Percentiles rank a stretch among this genome's conserved stretches.
These are phyloP conservation scores for Vickermania spadyakhi DNA, from an alignment of 208 protist species.

Conservation along the genomic window DNA sequence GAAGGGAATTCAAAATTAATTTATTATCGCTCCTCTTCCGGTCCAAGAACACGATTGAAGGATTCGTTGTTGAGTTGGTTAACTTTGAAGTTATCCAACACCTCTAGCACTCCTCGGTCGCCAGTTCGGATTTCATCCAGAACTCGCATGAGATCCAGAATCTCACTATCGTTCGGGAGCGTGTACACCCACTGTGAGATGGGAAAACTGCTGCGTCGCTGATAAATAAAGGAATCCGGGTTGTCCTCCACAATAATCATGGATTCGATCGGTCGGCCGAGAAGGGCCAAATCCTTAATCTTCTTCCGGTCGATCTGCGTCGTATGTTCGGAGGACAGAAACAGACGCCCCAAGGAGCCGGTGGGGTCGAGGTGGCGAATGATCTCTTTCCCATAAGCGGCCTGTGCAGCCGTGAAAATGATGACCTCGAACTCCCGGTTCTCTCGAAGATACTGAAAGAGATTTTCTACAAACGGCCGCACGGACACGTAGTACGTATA, in stretches of 20 bases:
- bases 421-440: conserved; percentile 12
- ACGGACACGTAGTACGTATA: conserved; percentile 10
- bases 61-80: not conserved
- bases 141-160: not conserved
- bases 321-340: not conserved
- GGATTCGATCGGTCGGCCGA: conserved; percentile 11
- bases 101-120: not conserved
- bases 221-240: conserved; percentile 11
- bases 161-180: not conserved
- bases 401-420: conserved; percentile 18
- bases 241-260: conserved; percentile 18
- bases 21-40: not conserved
- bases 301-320: conserved; percentile 4
- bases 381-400: conserved; percentile 9
- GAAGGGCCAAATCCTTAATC: conserved; percentile 12
- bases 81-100: not conserved
- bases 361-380: conserved; percentile 10
- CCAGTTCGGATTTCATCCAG: not conserved
- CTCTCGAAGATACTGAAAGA: conserved; percentile 11
- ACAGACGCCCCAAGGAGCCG: not conserved
- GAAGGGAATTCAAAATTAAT: too few relatives aligned
- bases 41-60: not conserved
- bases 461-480: conserved; percentile 15
- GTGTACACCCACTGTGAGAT: conserved; percentile 9
- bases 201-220: conserved; percentile 9